Evolutionary conservation across 208 protist species (phyloP).

Genomic region (Crithidia acanthocephali): DNA sequence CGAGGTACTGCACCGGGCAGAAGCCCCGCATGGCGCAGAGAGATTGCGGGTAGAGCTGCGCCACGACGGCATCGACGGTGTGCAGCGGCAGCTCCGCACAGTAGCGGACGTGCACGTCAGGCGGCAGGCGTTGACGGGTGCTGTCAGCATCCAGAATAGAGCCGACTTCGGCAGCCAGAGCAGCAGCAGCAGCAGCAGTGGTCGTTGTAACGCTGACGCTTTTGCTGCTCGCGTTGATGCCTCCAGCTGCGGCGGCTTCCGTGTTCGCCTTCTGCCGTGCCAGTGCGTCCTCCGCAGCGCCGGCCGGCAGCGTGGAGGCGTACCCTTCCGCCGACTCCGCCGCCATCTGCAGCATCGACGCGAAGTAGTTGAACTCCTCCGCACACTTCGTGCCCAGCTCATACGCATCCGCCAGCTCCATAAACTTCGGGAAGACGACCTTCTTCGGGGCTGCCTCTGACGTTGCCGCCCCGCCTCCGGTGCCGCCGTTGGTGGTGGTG

Average conservation of each 20-base stretch:
- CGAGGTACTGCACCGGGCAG: slow-evolving; percentile 59
- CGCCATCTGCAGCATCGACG: slow-evolving; percentile 51
- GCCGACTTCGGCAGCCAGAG: slow-evolving; percentile 30
- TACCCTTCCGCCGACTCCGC: slow-evolving; percentile 49
- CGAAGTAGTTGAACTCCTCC: slow-evolving; percentile 58
- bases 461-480: slow-evolving; percentile 3
- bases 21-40: slow-evolving; percentile 63
- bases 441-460: slow-evolving; percentile 50
- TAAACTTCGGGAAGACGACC: slow-evolving; percentile 71
- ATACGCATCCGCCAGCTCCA: slow-evolving; percentile 78
- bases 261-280: slow-evolving; percentile 11
- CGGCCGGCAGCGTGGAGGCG: slow-evolving; percentile 43
- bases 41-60: slow-evolving; percentile 56
- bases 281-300: slow-evolving; percentile 53
- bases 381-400: slow-evolving; percentile 44
- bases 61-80: slow-evolving; percentile 42
- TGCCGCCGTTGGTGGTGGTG: not conserved
- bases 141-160: slow-evolving; percentile 27
- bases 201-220: not conserved
- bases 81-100: slow-evolving; percentile 36
- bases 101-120: slow-evolving; percentile 46
- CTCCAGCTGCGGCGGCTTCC: slow-evolving; percentile 10
- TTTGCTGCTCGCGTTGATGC: not conserved
- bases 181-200: not conserved
- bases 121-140: slow-evolving; percentile 17